phyloP scores from a whole-genome alignment of 768 basidiomycete genomes.

The Serendipita sp. region DNA sequence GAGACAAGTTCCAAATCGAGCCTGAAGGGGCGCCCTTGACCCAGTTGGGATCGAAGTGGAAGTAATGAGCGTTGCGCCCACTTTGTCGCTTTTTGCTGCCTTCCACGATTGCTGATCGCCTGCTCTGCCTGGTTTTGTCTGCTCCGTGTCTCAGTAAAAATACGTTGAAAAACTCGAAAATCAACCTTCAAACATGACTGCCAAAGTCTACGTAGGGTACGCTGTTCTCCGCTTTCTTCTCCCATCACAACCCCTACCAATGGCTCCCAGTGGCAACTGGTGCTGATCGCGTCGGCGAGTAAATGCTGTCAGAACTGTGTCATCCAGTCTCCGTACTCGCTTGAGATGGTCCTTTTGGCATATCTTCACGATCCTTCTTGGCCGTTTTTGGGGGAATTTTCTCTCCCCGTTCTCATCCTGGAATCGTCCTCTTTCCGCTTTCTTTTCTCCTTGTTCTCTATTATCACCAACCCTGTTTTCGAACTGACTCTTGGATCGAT shows the following conservation, averaged over 20 bases:
- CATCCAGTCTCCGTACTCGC: no score
- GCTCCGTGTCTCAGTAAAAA: neutral
- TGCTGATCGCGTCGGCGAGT: neutral
- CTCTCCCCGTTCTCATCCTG: slow-evolving; percentile 28
- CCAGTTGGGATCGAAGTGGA: no score
- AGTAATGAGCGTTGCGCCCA: neutral
- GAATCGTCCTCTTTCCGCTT: slow-evolving; percentile 24
- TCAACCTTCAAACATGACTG: slow-evolving; percentile 34
- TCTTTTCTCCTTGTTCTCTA: neutral
- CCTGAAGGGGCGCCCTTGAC: no score
- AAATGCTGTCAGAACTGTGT: no score
- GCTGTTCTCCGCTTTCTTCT: slow-evolving; percentile 36
- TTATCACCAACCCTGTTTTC: neutral
- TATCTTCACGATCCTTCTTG: neutral
- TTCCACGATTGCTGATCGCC: neutral
- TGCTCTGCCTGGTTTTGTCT: neutral
- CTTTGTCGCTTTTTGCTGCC: neutral
- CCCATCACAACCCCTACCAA: slow-evolving; percentile 5
- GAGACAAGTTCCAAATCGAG: no score
- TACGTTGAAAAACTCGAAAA: neutral
- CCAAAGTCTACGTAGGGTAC: slow-evolving; percentile 90
- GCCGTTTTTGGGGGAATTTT: slow-evolving; percentile 7
- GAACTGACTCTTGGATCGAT: no score
- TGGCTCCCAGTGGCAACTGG: neutral
- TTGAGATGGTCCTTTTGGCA: neutral